These are phyloP conservation scores for Erysimum pusillum DNA, from an alignment of 441 rosid species.

Conservation along the genomic window DNA sequence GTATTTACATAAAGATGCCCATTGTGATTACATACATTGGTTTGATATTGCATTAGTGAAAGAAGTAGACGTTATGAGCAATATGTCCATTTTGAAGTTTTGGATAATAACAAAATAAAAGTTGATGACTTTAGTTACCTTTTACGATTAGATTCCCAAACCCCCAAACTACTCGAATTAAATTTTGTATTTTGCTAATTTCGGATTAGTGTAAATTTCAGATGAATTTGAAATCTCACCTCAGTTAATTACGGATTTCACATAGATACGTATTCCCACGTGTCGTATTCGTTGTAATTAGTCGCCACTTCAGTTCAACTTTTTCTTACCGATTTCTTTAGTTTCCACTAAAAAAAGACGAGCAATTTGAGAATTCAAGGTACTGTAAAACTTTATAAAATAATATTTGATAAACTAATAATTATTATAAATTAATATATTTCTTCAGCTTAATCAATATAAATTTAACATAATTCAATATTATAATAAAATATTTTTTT, in stretches of 20 bases:
- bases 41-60: neutral
- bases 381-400: no score
- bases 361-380: no score
- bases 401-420: no score
- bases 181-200: conserved; percentile 44
- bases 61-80: neutral
- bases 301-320: neutral
- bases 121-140: conserved; percentile 28
- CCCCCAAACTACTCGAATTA: conserved; percentile 7
- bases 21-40: neutral
- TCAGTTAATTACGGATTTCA: conserved; percentile 45
- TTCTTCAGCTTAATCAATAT: no score
- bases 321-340: conserved; percentile 9
- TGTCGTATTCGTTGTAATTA: conserved; percentile 29
- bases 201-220: conserved; percentile 28
- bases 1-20: neutral
- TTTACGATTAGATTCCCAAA: conserved; percentile 23
- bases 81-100: conserved; percentile 6
- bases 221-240: conserved; percentile 39
- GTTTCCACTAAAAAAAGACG: neutral
- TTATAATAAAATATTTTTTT: no score
- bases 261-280: conserved; percentile 42
- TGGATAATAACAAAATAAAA: conserved; percentile 36
- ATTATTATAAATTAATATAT: no score
- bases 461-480: no score